Base-by-base conservation (phyloP, 176 grass and related monocot genomes). In the Ampelocalamus luodianensis region DNA sequence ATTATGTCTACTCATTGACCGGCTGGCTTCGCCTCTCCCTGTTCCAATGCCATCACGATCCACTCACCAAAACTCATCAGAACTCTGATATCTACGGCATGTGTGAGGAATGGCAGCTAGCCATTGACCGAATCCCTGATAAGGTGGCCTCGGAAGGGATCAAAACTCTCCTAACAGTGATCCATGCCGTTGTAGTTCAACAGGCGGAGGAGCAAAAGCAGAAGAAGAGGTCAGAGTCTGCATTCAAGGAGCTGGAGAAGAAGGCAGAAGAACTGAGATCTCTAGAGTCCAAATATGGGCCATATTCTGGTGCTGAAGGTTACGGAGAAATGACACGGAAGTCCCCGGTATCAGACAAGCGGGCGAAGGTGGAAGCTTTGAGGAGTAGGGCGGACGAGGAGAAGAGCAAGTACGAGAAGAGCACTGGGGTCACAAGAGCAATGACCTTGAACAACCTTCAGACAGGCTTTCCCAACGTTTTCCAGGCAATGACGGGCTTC, bases 381-480 rank as follows among this genome's bases (percentile, higher is more conserved):
- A 90, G 94, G 83, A 75, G 50, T 4, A 93, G 88, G 56, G 93
- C 90, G 0, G 96, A 99, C 20, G 96, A 99, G 13, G 93, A 99
- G 86, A 96, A 94, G 86, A 99, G 90, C 89, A 99, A 99, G 56
- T 94, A 99, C 55, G 83, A 99, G 84, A 99, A 99, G 84, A 94
- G 93, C 66, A 73, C 96, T 13, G 91, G 93, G 40, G 86, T 96
- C 6, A 98, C 91, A 68, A 98, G 96, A 80, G 96, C 96, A 26
- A 93, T 98, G 96, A 96, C 96, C 46, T 51, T 95, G 72, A 98
- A 94, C 86, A 98, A 98, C 82, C 83, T 98, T 44, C 93, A 98
- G 80, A 98, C 93, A 10, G 96, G 93, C 1, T 90, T 98, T 27
- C 96, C 96, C 9, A 98, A 98, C 43, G 90, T 98, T 54, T 98